Conservation (phyloP, 345 rosid species). For the Nephelium lappaceum region DNA sequence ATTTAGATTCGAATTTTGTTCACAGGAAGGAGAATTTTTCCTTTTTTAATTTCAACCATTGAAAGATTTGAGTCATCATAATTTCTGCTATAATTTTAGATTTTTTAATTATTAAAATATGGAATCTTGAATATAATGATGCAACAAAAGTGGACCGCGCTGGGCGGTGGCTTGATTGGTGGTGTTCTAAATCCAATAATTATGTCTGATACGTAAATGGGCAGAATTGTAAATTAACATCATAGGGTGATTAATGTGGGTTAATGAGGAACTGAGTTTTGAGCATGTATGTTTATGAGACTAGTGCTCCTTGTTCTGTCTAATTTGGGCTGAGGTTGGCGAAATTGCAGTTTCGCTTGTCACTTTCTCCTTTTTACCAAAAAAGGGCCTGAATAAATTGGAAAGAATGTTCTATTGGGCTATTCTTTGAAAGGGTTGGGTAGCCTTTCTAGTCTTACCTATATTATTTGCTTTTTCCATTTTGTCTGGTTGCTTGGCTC, state of each 20-base stretch:
- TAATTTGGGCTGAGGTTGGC: background rate
- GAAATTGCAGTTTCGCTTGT: background rate
- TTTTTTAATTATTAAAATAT: background rate
- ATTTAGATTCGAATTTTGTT: too few relatives aligned
- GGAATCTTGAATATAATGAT: background rate
- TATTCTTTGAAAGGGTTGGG: background rate
- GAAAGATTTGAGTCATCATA: too few relatives aligned
- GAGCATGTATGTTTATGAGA: too few relatives aligned
- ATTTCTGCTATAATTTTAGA: too few relatives aligned
- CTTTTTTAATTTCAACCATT: too few relatives aligned
- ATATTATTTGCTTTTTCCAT: slow-evolving; percentile 3
- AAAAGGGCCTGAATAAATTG: background rate
- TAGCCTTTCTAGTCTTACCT: background rate
- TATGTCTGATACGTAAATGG: background rate
- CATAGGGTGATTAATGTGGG: background rate
- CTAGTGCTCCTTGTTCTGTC: too few relatives aligned
- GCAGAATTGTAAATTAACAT: background rate
- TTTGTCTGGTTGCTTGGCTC: background rate
- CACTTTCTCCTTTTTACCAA: background rate
- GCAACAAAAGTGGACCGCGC: background rate
- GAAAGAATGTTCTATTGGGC: slow-evolving; percentile 11
- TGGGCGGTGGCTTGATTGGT: slow-evolving; percentile 28
- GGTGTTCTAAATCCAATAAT: slow-evolving; percentile 14
- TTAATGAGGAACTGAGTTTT: too few relatives aligned
- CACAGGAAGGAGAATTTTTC: too few relatives aligned